These are phyloP conservation scores for Solanum megistacrolobum DNA, from an alignment of 257 asterid species.

Conservation along the genomic window DNA sequence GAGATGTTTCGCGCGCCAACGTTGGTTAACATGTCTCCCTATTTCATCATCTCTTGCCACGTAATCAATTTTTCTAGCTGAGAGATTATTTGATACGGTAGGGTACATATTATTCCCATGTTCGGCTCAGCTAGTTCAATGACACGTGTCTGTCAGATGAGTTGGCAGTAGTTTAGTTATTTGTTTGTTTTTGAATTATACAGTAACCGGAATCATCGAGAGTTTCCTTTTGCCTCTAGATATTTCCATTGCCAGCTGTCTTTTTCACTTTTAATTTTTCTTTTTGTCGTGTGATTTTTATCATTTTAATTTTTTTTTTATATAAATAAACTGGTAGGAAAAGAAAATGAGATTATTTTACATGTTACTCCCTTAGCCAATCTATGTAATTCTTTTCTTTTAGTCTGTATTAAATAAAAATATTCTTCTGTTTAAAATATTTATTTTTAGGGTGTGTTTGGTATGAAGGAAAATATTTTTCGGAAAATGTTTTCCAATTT, in stretches of 20 bases:
- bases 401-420: background rate
- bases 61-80: background rate
- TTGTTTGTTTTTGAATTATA: background rate
- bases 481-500: too few species aligned
- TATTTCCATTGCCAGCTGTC: background rate
- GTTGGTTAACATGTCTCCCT: background rate
- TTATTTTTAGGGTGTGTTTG: too few species aligned
- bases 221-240: background rate
- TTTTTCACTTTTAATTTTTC: background rate
- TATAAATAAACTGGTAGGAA: background rate
- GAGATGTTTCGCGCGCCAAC: slow-evolving; percentile 46
- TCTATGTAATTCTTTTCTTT: background rate
- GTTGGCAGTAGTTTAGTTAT: background rate
- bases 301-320: background rate
- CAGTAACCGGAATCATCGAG: background rate
- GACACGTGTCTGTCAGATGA: background rate
- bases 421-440: too few species aligned
- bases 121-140: background rate
- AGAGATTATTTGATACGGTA: background rate
- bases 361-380: background rate
- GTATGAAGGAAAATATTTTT: too few species aligned
- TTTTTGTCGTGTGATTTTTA: background rate
- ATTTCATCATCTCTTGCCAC: background rate
- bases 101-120: background rate
- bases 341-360: background rate